A percentile compares a stretch with the other conserved stretches of the same genome.
Conservation (phyloP, 2,329 filamentous ascomycete genomes). For the Pseudogymnoascus sp. region DNA sequence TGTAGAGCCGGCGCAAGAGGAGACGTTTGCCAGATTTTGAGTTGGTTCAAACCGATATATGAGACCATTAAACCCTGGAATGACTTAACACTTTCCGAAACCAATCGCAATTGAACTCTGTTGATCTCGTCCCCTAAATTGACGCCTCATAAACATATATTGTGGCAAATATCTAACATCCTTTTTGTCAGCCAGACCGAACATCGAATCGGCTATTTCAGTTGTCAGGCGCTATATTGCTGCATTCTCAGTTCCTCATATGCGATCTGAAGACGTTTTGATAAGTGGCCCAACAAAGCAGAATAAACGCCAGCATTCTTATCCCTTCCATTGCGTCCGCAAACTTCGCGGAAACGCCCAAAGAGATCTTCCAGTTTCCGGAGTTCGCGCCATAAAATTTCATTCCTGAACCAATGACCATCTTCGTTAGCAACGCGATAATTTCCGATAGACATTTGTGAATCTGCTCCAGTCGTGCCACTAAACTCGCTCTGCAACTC, state of each 20-base stretch:
- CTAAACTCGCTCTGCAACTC: conserved; percentile 35
- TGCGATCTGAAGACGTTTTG: conserved; percentile 35
- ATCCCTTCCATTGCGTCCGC: conserved; percentile 15
- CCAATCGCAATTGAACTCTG: neutral
- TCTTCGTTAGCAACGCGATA: conserved; percentile 40
- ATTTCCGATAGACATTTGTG: conserved; percentile 27
- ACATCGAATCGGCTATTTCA: neutral
- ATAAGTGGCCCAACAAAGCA: conserved; percentile 38
- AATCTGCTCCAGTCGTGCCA: conserved; percentile 9
- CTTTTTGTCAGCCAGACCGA: neutral
- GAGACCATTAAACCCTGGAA: neutral
- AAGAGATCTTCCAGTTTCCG: conserved; percentile 40
- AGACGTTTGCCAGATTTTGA: neutral
- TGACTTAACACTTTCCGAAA: neutral
- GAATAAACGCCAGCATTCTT: conserved; percentile 33
- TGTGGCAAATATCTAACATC: neutral
- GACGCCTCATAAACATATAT: neutral
- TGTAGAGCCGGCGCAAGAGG: neutral
- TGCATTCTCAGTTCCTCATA: conserved; percentile 29
- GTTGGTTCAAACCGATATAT: neutral
- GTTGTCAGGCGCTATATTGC: conserved; percentile 6
- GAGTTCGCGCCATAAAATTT: conserved; percentile 40
- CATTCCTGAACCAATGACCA: conserved; percentile 38
- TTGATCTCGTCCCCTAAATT: neutral
- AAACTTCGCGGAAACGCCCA: conserved; percentile 35